phyloP scores from a whole-genome alignment of 2,329 filamentous ascomycete genomes.

The Diaporthe sp. region DNA sequence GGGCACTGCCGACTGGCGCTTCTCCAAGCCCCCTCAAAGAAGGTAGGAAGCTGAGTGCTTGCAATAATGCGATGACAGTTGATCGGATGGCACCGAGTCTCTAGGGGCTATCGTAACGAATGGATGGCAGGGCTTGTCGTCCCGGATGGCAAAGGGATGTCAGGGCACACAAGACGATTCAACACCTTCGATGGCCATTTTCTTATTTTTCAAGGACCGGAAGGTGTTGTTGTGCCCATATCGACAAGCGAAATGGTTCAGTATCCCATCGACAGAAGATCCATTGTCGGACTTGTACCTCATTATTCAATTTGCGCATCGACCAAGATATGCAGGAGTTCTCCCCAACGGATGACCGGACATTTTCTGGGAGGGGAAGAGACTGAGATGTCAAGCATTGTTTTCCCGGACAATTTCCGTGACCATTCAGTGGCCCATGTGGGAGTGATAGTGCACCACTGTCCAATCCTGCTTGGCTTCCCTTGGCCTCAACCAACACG shows the following conservation, averaged over 20 bases:
- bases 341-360: not conserved
- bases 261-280: not conserved
- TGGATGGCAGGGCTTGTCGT: not conserved
- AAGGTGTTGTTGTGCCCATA: not conserved
- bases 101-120: not conserved
- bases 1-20: not conserved
- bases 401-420: not conserved
- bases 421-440: not conserved
- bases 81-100: not conserved
- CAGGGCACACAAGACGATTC: not conserved
- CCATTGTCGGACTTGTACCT: not conserved
- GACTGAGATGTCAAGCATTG: not conserved
- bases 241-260: not conserved
- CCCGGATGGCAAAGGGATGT: not conserved
- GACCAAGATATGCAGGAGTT: not conserved
- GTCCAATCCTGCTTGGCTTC: not conserved
- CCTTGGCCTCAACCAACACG: not conserved
- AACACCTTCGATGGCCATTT: not conserved
- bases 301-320: not conserved
- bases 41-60: not conserved
- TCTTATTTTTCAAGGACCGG: not conserved
- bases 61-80: not conserved
- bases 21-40: not conserved
- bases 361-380: not conserved
- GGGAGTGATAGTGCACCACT: not conserved